A percentile compares a stretch with the other conserved stretches of the same genome.
These are phyloP conservation scores for Rubia peregrina DNA, from an alignment of 305 asterid genomes.

Conservation along the genomic window DNA sequence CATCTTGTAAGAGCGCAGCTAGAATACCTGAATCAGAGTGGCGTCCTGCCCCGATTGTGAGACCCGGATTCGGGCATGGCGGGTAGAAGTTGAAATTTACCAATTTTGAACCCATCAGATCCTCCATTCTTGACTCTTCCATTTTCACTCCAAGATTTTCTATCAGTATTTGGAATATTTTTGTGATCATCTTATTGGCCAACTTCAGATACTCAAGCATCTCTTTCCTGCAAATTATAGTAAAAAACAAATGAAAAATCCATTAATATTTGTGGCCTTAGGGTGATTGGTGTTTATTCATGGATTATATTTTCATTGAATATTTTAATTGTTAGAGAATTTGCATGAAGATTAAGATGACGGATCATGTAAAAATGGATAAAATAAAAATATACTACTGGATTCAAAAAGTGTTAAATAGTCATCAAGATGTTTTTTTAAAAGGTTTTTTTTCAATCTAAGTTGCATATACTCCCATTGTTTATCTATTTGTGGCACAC, in stretches of 20 bases:
- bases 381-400: no score
- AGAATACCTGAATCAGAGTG: constrained; percentile 20
- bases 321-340: no score
- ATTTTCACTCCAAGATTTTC: constrained; percentile 17
- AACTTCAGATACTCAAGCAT: constrained; percentile 25
- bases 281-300: no score
- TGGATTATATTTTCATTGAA: no score
- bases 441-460: no score
- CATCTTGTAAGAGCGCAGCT: constrained; percentile 6
- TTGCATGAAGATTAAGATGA: no score
- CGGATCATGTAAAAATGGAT: no score
- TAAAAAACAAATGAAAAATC: not conserved
- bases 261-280: no score
- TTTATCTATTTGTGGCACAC: no score
- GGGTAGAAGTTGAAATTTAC: constrained; percentile 22
- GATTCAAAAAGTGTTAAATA: no score
- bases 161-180: constrained; percentile 21
- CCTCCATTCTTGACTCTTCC: not conserved
- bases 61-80: constrained; percentile 21
- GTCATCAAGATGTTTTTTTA: no score
- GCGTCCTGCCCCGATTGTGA: constrained; percentile 18
- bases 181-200: constrained; percentile 18
- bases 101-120: constrained; percentile 14
- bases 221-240: constrained; percentile 16
- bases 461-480: no score